phyloP scores from a whole-genome alignment of 73 alveolate genomes.

The Loxodes magnus region DNA sequence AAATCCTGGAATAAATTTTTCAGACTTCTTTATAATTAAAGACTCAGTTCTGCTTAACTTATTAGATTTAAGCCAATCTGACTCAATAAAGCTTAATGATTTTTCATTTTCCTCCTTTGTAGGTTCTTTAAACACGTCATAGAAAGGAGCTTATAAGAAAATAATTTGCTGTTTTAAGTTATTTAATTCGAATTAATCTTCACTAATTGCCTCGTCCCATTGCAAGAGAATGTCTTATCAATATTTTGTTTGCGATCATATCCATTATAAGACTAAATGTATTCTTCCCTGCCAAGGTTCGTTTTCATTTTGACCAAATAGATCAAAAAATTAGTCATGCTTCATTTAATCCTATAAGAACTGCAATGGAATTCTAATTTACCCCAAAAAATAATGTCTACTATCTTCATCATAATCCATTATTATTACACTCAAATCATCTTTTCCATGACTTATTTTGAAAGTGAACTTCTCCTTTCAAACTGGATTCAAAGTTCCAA shows the following conservation, averaged over 20 bases:
- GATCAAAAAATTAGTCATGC: slow-evolving; percentile 41
- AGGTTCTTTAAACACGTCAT: too few relatives aligned
- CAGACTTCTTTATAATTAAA: too few relatives aligned
- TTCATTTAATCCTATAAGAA: slow-evolving; percentile 26
- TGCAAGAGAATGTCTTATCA: slow-evolving; percentile 21
- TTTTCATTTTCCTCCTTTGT: too few relatives aligned
- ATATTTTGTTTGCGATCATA: slow-evolving; percentile 21
- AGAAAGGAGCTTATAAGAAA: too few relatives aligned
- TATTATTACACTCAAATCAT: slow-evolving; percentile 20
- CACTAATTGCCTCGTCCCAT: slow-evolving; percentile 26
- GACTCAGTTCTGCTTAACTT: too few relatives aligned
- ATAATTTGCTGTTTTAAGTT: slow-evolving; percentile 20
- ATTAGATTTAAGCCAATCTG: too few relatives aligned
- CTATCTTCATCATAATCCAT: slow-evolving; percentile 26
- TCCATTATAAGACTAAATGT: slow-evolving; percentile 30
- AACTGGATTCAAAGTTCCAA: slow-evolving; percentile 29
- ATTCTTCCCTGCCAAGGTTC: slow-evolving; percentile 20
- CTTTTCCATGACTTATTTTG: slow-evolving; percentile 27
- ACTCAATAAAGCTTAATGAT: too few relatives aligned
- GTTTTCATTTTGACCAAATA: slow-evolving; percentile 4
- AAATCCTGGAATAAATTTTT: too few relatives aligned
- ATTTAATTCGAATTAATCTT: slow-evolving; percentile 22
- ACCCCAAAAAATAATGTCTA: slow-evolving; percentile 40
- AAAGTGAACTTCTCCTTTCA: slow-evolving; percentile 55
- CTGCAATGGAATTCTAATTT: slow-evolving; percentile 16